Evolutionary conservation across 2,329 filamentous ascomycete genomes (phyloP), one percentile per base, ranked within the genome.

Genomic region (Diaporthe velutina): DNA sequence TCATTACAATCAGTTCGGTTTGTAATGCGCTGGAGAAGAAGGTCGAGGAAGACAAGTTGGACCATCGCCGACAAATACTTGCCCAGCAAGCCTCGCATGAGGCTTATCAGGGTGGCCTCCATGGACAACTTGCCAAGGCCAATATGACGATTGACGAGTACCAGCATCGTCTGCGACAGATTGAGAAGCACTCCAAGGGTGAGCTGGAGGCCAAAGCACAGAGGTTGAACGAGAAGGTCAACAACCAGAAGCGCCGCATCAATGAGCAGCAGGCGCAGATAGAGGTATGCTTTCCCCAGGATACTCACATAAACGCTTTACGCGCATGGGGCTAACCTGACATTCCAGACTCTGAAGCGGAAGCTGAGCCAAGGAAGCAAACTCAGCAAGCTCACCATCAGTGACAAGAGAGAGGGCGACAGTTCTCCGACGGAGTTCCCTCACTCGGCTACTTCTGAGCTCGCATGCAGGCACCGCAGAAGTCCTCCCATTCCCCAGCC

Each of bases 211-310:
- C 19, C 57, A 72, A 52, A 33, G 45, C 48, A 19, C 67, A 74
- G 54, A 74, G 73, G 52, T 52, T 74, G 38, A 45, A 28, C 10
- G 74, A 74, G 28, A 76, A 76, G 60, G 71, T 76, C 68, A 72
- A n/a, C 68, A 76, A 76, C 15, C 74, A 76, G 48, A 76, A 76
- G 74, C 72, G 72, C n/a, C 74, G 74, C 35, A 76, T 76, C 68
- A 74, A 64, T 22, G 74, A 76, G 67, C 74, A 76, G 61, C 73
- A 74, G 45, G 54, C 70, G 8, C 74, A 76, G 61, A 76, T 74
- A n/a, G 74, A 76, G 58, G 74, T 68, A 74, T 25, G 72, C n/a
- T 61, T 38, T 30, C 17, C 15, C 4, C 9, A n/a, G 10, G n/a
- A 40, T 5, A 5, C n/a, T 15, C 22, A 1, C 8, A 12, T 2